phyloP scores from a whole-genome alignment of 2,329 filamentous ascomycete genomes.

The Fusarium miscanthi region DNA sequence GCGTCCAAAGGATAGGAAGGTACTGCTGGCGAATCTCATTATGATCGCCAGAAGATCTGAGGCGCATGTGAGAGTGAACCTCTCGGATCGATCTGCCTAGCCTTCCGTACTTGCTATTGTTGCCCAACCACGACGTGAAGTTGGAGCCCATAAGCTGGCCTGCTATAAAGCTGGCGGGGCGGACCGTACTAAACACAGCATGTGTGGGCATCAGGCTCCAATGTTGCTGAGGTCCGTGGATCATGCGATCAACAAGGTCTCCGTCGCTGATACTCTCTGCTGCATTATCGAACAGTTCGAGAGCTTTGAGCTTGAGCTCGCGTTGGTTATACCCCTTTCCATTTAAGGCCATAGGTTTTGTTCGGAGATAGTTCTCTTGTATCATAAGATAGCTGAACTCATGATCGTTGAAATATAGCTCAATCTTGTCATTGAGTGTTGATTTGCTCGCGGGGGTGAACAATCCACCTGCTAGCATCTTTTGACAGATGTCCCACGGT shows the following conservation, averaged over 20 bases:
- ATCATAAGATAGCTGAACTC: slow-evolving; percentile 98
- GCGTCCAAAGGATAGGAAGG: slow-evolving; percentile 86
- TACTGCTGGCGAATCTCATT: slow-evolving; percentile 97
- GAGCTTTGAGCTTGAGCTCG: slow-evolving; percentile 80
- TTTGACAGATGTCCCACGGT: slow-evolving; percentile 97
- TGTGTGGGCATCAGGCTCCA: slow-evolving; percentile 99
- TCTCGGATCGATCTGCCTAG: slow-evolving; percentile 87
- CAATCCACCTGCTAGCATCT: slow-evolving; percentile 88
- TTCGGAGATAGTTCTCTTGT: slow-evolving; percentile 95
- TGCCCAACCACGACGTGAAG: slow-evolving; percentile 94
- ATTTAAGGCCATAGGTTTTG: slow-evolving; percentile 75
- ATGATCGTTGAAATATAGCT: slow-evolving; percentile 99
- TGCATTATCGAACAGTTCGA: slow-evolving; percentile 87
- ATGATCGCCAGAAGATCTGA: slow-evolving; percentile 88
- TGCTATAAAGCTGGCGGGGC: slow-evolving; percentile 86
- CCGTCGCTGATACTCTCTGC: slow-evolving; percentile 98
- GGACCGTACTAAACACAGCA: slow-evolving; percentile 93
- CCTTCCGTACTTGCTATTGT: slow-evolving; percentile 88
- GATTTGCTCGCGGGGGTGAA: slow-evolving; percentile 86
- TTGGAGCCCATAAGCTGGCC: slow-evolving; percentile 79
- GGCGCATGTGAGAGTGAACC: slow-evolving; percentile 96
- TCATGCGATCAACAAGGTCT: slow-evolving; percentile 96
- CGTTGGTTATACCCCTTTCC: slow-evolving; percentile 67
- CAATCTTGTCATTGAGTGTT: slow-evolving; percentile 96
- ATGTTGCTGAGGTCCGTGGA: slow-evolving; percentile 96